phyloP scores from a whole-genome alignment of 148 eudicot species.

The Simmondsia chinensis region DNA sequence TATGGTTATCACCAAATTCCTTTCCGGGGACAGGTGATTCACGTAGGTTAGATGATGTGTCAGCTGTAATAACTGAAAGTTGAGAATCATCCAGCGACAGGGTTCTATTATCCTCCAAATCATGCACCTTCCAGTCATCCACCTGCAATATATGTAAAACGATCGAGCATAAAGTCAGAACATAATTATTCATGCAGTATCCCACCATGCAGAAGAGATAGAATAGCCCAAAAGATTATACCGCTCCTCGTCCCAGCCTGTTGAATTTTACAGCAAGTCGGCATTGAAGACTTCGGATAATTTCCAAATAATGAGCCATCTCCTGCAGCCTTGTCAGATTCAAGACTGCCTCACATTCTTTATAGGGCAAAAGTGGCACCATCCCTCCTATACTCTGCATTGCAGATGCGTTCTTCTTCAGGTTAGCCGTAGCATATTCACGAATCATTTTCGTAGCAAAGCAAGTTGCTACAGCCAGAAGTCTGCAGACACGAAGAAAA shows the following conservation, averaged over 20 bases:
- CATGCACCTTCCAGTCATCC: constrained; percentile 30
- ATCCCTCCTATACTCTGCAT: constrained; percentile 12
- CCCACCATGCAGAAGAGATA: not conserved
- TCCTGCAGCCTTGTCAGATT: constrained; percentile 47
- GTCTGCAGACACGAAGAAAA: constrained; percentile 43
- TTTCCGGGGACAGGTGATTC: constrained; percentile 21
- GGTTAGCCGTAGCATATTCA: constrained; percentile 48
- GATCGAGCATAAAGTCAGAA: too few species aligned
- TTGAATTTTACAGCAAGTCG: constrained; percentile 49
- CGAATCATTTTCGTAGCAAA: constrained; percentile 78
- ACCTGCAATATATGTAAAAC: constrained; percentile 46
- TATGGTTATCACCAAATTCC: constrained; percentile 18
- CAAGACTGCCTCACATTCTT: constrained; percentile 18
- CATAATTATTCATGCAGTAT: constrained; percentile 1
- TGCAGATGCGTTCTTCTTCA: constrained; percentile 32
- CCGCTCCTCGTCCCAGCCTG: constrained; percentile 58
- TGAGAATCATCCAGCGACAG: constrained; percentile 27
- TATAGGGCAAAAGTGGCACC: constrained; percentile 23
- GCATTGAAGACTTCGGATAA: constrained; percentile 61
- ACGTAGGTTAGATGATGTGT: constrained; percentile 23
- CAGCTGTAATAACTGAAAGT: constrained; percentile 19
- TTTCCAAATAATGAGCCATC: constrained; percentile 74
- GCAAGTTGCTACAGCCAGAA: constrained; percentile 58
- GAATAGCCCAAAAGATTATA: constrained; percentile 19
- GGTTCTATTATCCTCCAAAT: constrained; percentile 19